phyloP scores from a whole-genome alignment of 2,329 filamentous ascomycete genomes.

The Coniochaeta sp. region DNA sequence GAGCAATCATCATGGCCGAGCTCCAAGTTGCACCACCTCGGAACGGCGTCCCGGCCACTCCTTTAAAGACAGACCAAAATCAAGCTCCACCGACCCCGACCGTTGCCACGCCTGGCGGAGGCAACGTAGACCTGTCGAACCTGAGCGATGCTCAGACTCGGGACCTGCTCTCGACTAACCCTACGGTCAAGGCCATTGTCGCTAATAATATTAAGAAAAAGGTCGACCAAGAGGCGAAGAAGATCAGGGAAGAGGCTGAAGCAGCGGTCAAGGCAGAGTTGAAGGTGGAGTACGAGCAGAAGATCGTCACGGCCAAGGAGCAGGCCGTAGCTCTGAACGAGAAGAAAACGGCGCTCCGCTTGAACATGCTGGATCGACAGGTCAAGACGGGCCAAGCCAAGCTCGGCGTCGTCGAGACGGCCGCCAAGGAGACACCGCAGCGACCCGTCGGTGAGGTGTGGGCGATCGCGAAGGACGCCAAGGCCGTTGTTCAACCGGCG shows the following conservation, averaged over 20 bases:
- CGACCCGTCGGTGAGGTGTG: slow-evolving; percentile 81
- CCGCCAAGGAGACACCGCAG: slow-evolving; percentile 78
- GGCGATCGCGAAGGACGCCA: slow-evolving; percentile 67
- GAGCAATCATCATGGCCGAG: slow-evolving; percentile 54
- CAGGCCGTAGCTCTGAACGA: slow-evolving; percentile 65
- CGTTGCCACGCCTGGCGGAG: slow-evolving; percentile 21
- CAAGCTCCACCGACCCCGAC: slow-evolving; percentile 26
- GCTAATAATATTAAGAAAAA: slow-evolving; percentile 61
- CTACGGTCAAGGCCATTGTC: slow-evolving; percentile 51
- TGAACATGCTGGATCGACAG: slow-evolving; percentile 74
- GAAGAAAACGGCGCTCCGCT: slow-evolving; percentile 66
- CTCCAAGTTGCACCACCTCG: slow-evolving; percentile 22
- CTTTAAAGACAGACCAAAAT: slow-evolving; percentile 12
- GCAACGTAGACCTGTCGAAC: slow-evolving; percentile 33
- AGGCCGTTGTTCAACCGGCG: slow-evolving; percentile 29
- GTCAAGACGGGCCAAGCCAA: slow-evolving; percentile 59
- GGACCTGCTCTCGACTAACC: slow-evolving; percentile 48
- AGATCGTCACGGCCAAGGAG: slow-evolving; percentile 46
- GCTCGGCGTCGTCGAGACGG: slow-evolving; percentile 70
- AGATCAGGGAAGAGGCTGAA: slow-evolving; percentile 47
- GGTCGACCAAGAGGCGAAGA: slow-evolving; percentile 57
- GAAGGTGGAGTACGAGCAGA: slow-evolving; percentile 43
- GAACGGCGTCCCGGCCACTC: slow-evolving; percentile 16
- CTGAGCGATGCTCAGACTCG: slow-evolving; percentile 49
- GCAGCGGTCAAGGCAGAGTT: slow-evolving; percentile 37